Base-by-base conservation (phyloP, 371 early-diverging fungal species). In the Apophysomyces ossiformis region DNA sequence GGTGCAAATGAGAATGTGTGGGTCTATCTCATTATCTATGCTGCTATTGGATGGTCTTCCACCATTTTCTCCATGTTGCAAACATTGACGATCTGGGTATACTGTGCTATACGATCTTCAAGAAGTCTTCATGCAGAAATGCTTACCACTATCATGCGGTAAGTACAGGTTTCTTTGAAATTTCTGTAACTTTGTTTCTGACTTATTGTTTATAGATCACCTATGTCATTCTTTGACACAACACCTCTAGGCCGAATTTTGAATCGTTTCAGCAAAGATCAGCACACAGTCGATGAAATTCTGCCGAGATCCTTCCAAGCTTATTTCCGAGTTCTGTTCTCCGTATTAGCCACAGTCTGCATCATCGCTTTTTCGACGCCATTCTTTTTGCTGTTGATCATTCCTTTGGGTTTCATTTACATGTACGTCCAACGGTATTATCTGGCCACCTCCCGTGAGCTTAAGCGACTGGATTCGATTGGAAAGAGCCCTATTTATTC, bases 231-330 rank as follows among this genome's bases (percentile, higher is more conserved):
- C 67, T 89, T 88, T 70, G 93, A 96, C 69, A 89, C 92, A 0
- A 96, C 95, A 1, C 98, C 95, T 0, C 75, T 94, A 13, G 96
- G 96, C 18, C 88, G 94, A 47, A 89, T 96, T 44, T 69, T 96
- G 47, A 90, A 95, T 66, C 83, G 92, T 66, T 95, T 98, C 74
- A 92, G 95, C 70, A 92, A 93, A 60, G 95, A 98, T 77, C 85
- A 94, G 60, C 87, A 87, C 67, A 87, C 91, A 16, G 84, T 95
- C 4, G 98, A 98, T 73, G 94, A 93, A 63, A 69, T 76, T 1
- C 83, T 90, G 61, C 94, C 87, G 64, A 85, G 78, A 76, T 87
- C 70, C 54, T 90, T 80, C 82, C 81, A 72, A 60, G 92, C 72
- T 70, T 90, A 71, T 38, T 83, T 89, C 66, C 74, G 76, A 70